These are phyloP conservation scores for Colletotrichum sansevieriae DNA, from an alignment of 2,329 filamentous ascomycete genomes.

Conservation along the genomic window DNA sequence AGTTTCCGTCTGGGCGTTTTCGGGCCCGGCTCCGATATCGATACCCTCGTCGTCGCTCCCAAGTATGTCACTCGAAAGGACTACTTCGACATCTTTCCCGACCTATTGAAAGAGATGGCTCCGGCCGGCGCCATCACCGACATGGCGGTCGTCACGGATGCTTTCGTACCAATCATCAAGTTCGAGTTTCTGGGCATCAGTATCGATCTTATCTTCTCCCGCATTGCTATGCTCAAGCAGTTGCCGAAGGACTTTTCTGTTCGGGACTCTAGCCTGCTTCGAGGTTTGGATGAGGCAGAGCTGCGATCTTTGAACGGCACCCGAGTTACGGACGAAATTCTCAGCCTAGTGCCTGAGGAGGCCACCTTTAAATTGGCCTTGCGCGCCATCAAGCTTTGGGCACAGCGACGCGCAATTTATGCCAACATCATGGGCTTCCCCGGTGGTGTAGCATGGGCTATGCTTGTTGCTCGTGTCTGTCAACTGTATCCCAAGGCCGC, in stretches of 20 bases:
- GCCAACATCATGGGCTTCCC: constrained; percentile 97
- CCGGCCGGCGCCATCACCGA: constrained; percentile 85
- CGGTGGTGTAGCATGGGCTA: constrained; percentile 97
- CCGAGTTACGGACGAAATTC: constrained; percentile 92
- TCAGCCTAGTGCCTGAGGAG: constrained; percentile 88
- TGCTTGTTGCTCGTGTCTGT: constrained; percentile 95
- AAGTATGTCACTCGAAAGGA: constrained; percentile 90
- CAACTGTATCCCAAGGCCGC: constrained; percentile 96
- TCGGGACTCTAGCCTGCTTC: constrained; percentile 85
- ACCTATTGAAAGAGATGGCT: constrained; percentile 81
- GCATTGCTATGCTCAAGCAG: constrained; percentile 77
- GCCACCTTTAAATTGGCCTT: constrained; percentile 91
- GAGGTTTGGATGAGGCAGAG: constrained; percentile 88
- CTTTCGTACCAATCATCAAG: constrained; percentile 97
- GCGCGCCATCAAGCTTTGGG: constrained; percentile 96
- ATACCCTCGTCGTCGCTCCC: constrained; percentile 92
- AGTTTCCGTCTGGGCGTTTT: constrained; percentile 96
- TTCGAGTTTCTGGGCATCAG: constrained; percentile 92
- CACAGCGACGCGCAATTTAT: constrained; percentile 91
- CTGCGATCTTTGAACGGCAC: constrained; percentile 94
- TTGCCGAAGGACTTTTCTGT: constrained; percentile 81
- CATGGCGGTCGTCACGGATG: constrained; percentile 86
- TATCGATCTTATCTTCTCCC: constrained; percentile 92
- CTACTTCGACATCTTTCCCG: constrained; percentile 92
- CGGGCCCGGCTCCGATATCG: constrained; percentile 96